Conservation (phyloP, 2,329 filamentous ascomycete species). For the Pseudogymnoascus sp. region DNA sequence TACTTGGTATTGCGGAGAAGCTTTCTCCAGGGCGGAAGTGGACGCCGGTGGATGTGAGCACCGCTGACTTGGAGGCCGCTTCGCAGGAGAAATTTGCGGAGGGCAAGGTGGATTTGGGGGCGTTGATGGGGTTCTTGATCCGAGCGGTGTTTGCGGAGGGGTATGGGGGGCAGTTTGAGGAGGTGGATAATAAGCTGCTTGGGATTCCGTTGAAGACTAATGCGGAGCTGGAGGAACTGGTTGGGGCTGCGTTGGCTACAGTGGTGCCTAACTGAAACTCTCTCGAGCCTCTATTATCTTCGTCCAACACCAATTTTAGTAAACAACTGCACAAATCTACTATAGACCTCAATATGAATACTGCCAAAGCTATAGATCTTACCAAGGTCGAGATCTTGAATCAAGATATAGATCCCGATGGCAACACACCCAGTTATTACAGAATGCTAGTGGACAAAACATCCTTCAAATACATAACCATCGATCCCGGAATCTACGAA, state of each 20-base stretch:
- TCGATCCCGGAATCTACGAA: constrained; percentile 29
- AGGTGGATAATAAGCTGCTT: constrained; percentile 35
- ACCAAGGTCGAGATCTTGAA: constrained; percentile 10
- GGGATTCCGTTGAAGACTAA: constrained; percentile 36
- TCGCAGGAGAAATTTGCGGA: constrained; percentile 17
- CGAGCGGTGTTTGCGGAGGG: constrained; percentile 26
- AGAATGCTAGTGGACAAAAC: constrained; percentile 31
- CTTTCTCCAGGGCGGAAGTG: constrained; percentile 24
- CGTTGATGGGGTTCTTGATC: constrained; percentile 28
- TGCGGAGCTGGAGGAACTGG: constrained; percentile 31
- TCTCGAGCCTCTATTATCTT: not conserved
- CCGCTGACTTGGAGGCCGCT: constrained; percentile 13
- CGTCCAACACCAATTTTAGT: not conserved
- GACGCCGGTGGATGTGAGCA: constrained; percentile 14
- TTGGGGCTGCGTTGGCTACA: constrained; percentile 6
- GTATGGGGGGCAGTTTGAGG: constrained; percentile 29
- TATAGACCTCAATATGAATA: not conserved
- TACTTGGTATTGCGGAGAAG: constrained; percentile 30
- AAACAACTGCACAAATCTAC: not conserved
- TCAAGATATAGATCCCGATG: constrained; percentile 8
- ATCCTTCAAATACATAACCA: constrained; percentile 34
- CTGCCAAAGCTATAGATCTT: not conserved
- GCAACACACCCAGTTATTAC: constrained; percentile 25
- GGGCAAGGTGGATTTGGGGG: constrained; percentile 24
- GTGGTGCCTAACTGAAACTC: not conserved